Evolutionary conservation across 176 grass and related monocot genomes (phyloP).

Genomic region (Echinochloa phyllopogon): DNA sequence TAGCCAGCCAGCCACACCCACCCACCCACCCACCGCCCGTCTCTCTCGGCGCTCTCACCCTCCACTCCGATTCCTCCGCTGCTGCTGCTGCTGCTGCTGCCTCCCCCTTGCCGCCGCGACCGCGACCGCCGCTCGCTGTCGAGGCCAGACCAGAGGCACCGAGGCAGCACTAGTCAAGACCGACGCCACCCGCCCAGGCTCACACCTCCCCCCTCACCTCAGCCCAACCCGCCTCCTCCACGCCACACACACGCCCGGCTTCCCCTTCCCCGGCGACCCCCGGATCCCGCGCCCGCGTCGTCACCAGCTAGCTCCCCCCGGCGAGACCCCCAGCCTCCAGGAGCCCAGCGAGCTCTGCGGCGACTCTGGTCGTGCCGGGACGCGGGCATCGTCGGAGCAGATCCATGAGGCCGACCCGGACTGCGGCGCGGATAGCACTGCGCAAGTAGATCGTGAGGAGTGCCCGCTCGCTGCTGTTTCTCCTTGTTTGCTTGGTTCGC

Average conservation of each 20-base stretch:
- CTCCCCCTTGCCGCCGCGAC: slow-evolving; percentile 49
- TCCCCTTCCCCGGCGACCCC: slow-evolving; percentile 10
- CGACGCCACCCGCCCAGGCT: slow-evolving; percentile 17
- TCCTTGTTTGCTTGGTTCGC: too few species aligned
- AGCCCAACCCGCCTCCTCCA: neutral
- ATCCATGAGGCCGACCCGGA: slow-evolving; percentile 33
- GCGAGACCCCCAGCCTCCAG: neutral
- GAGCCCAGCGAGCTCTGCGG: neutral
- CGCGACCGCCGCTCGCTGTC: slow-evolving; percentile 61
- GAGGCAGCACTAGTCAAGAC: slow-evolving; percentile 13
- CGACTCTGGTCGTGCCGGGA: neutral
- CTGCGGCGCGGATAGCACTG: neutral
- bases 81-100: slow-evolving; percentile 26
- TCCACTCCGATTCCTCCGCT: neutral
- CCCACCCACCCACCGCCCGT: neutral
- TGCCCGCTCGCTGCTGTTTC: too few species aligned
- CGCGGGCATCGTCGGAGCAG: neutral
- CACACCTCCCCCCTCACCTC: neutral
- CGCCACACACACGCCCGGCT: slow-evolving; percentile 3
- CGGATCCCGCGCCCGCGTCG: slow-evolving; percentile 6
- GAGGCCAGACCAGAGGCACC: neutral
- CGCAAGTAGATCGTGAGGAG: neutral
- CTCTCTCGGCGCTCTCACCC: slow-evolving; percentile 35
- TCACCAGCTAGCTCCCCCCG: neutral
- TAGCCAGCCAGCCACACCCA: neutral